These are phyloP conservation scores for Pythium sukuiense DNA, from an alignment of 352 stramenopile genomes.

Conservation along the genomic window DNA sequence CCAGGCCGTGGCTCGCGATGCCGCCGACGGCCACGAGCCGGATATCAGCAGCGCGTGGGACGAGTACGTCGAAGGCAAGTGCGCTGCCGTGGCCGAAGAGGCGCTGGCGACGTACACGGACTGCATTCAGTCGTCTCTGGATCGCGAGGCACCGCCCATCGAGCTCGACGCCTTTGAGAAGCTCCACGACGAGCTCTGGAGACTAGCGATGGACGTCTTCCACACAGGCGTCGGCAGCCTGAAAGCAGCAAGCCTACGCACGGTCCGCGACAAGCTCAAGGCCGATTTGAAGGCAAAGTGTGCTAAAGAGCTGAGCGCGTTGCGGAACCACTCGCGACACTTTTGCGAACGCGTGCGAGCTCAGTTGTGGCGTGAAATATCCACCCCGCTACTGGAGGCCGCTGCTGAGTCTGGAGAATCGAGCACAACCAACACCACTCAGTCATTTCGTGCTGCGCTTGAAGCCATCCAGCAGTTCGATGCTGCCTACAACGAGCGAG, in stretches of 20 bases:
- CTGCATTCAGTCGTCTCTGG: slow-evolving; percentile 60
- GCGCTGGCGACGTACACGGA: slow-evolving; percentile 73
- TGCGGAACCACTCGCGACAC: slow-evolving; percentile 46
- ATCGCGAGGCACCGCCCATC: slow-evolving; percentile 51
- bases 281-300: slow-evolving; percentile 42
- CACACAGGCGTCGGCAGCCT: slow-evolving; percentile 37
- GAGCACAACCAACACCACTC: background rate
- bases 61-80: slow-evolving; percentile 61
- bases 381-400: slow-evolving; percentile 9
- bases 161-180: slow-evolving; percentile 61
- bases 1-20: slow-evolving; percentile 31
- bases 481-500: slow-evolving; percentile 40
- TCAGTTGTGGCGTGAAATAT: slow-evolving; percentile 47
- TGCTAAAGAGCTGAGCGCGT: slow-evolving; percentile 35
- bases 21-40: slow-evolving; percentile 32
- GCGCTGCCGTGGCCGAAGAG: slow-evolving; percentile 48
- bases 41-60: slow-evolving; percentile 72
- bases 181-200: slow-evolving; percentile 71
- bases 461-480: slow-evolving; percentile 58
- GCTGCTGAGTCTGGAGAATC: background rate
- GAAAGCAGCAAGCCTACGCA: slow-evolving; percentile 42
- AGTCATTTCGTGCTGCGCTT: slow-evolving; percentile 44
- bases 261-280: slow-evolving; percentile 55
- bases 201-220: slow-evolving; percentile 72
- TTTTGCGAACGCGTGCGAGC: slow-evolving; percentile 50